Evolutionary conservation across 768 basidiomycete species (phyloP).

Genomic region (Mycena epipterygia): DNA sequence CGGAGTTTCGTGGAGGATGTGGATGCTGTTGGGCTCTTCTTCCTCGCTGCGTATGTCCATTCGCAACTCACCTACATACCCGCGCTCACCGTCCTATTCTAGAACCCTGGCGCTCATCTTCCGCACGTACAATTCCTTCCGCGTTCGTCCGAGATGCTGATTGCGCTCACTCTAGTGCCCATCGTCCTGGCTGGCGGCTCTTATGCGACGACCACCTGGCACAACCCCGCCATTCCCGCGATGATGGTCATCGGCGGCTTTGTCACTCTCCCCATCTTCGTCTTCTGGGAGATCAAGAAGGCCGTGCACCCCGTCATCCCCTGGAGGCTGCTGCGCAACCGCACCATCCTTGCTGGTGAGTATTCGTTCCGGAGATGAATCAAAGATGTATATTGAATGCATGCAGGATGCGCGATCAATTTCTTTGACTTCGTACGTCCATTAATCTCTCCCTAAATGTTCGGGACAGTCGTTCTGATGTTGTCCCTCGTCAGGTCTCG

Average conservation of each 20-base stretch:
- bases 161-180: conserved; percentile 39
- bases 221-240: conserved; percentile 46
- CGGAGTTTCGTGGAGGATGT: conserved; percentile 39
- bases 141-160: conserved; percentile 38
- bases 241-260: conserved; percentile 51
- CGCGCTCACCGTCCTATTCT: conserved; percentile 24
- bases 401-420: conserved; percentile 56
- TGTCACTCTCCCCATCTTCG: conserved; percentile 47
- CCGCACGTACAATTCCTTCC: conserved; percentile 23
- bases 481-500: conserved; percentile 51
- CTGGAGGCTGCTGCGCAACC: conserved; percentile 60
- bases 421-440: conserved; percentile 61
- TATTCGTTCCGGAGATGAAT: too few relatives aligned
- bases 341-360: conserved; percentile 57
- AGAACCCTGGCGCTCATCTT: conserved; percentile 34
- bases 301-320: conserved; percentile 63
- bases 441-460: background rate
- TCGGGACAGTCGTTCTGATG: background rate
- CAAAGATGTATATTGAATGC: too few relatives aligned
- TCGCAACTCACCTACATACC: conserved; percentile 39
- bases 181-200: conserved; percentile 46
- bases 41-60: conserved; percentile 48
- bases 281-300: conserved; percentile 51
- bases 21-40: conserved; percentile 54
- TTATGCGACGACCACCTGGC: conserved; percentile 34